phyloP scores from a whole-genome alignment of 2,329 filamentous ascomycete genomes.

The Cytospora leucostoma region DNA sequence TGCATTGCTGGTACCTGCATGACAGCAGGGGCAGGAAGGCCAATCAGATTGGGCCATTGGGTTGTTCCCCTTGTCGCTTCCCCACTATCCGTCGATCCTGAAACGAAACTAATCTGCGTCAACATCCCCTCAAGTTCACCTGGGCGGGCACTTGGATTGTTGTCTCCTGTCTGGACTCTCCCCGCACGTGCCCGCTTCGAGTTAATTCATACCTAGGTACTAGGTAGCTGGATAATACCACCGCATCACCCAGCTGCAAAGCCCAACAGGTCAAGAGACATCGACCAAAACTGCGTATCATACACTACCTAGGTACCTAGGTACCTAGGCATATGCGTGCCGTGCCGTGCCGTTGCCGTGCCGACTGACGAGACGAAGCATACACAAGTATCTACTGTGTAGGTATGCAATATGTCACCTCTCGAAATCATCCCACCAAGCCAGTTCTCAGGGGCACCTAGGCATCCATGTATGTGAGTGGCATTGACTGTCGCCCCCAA shows the following conservation, averaged over 20 bases:
- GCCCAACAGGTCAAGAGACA: too few relatives aligned
- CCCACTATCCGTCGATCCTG: conserved; percentile 24
- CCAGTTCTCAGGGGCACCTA: too few relatives aligned
- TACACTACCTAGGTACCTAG: too few relatives aligned
- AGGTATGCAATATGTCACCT: too few relatives aligned
- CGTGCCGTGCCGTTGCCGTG: background rate
- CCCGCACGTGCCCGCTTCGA: conserved; percentile 7
- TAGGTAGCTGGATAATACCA: background rate
- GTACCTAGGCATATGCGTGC: too few relatives aligned
- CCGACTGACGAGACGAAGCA: background rate
- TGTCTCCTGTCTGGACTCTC: background rate
- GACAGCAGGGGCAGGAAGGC: background rate
- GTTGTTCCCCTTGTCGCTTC: background rate
- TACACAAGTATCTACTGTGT: too few relatives aligned
- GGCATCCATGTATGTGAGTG: background rate
- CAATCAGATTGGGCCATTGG: background rate
- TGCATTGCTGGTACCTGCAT: conserved; percentile 14
- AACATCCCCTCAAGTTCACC: too few relatives aligned
- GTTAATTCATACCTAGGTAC: background rate
- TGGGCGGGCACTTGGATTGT: background rate
- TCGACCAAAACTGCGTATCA: too few relatives aligned
- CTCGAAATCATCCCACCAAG: too few relatives aligned
- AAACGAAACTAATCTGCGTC: conserved; percentile 25
- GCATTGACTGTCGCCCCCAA: background rate
- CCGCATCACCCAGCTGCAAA: background rate